Evolutionary conservation across 2,329 filamentous ascomycete species (phyloP), one percentile per base, ranked within the genome.

Genomic region (Aureobasidium vineae): DNA sequence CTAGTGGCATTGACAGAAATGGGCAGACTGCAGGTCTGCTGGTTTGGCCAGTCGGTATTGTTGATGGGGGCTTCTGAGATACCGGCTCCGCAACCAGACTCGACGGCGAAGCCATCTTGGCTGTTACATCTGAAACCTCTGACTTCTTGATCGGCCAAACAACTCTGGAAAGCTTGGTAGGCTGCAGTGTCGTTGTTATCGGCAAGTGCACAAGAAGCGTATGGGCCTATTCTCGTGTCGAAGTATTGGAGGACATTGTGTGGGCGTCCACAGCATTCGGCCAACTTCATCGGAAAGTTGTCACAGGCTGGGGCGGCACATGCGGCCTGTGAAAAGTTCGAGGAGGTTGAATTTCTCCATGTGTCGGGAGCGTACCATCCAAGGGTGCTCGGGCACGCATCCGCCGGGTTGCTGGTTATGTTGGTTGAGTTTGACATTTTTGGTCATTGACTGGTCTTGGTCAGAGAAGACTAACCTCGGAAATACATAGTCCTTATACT

Each of bases 281-380:
- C 56, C 7, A 60, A 11, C 6, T 19, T 47, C 16, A 41, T 21
- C 1, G 56, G 23, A 36, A 28, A 47, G 10, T 47, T 23, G 26
- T 36, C 15, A 6, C 56, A 60, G 16, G 56, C 41, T 47, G 56
- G 41, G n/a, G 19, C 56, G 33, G 56, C 10, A 19, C 56, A 60
- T 7, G 56, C 56, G 26, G 41, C 40, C n/a, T 60, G 56, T 7
- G 56, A 45, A 16, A 60, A 60, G 56, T 60, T 60, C 7, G 41
- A n/a, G 5, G 56, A 60, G 7, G 21, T 33, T 8, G 13, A 16
- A 19, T 60, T 26, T 11, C 28, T 33, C 56, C 56, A 60, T 21
- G 26, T 21, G 2, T 16, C 10, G 4, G 56, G 56, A 15, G 47
- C 33, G 13, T 26, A 3, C 19, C 16, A 38, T 31, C 38, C n/a